A percentile compares a stretch with the other conserved stretches of the same genome.
phyloP scores from a whole-genome alignment of 2,329 filamentous ascomycete species.

The Phaeosphaeria sp. region DNA sequence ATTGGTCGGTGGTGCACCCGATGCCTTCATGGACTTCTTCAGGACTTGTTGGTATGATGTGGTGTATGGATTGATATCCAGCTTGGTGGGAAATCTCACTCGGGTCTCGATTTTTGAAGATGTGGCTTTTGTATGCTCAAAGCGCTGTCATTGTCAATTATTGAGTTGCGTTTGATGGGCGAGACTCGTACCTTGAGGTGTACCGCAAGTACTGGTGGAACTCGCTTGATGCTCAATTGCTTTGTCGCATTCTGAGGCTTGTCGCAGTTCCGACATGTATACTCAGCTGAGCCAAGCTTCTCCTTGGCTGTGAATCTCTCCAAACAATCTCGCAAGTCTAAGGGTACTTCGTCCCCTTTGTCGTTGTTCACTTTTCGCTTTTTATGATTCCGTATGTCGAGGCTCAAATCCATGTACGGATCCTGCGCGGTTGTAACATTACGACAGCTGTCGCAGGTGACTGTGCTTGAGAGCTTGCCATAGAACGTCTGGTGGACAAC shows the following conservation, averaged over 20 bases:
- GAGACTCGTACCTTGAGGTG: conserved; percentile 77
- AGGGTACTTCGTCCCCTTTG: conserved; percentile 35
- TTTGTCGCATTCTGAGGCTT: conserved; percentile 79
- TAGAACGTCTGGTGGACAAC: conserved; percentile 95
- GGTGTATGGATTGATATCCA: conserved; percentile 92
- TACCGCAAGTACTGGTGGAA: conserved; percentile 89
- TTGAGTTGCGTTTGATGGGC: background rate
- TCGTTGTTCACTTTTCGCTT: conserved; percentile 62
- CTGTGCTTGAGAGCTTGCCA: conserved; percentile 87
- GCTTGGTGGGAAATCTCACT: conserved; percentile 82
- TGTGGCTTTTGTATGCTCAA: conserved; percentile 77
- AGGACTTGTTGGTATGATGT: conserved; percentile 59
- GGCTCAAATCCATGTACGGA: conserved; percentile 87
- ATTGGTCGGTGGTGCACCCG: conserved; percentile 48
- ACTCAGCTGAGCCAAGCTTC: conserved; percentile 75
- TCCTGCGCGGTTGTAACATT: conserved; percentile 84
- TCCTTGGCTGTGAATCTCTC: conserved; percentile 88
- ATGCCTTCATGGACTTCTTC: conserved; percentile 34
- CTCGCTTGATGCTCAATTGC: conserved; percentile 79
- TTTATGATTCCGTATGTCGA: conserved; percentile 82
- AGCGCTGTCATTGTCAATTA: conserved; percentile 57
- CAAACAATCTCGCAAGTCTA: conserved; percentile 67
- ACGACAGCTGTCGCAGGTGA: conserved; percentile 86
- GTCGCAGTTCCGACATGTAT: conserved; percentile 82
- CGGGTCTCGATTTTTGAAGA: conserved; percentile 88